These are phyloP conservation scores for Crithidia mellificae DNA, from an alignment of 208 protist genomes.

Conservation along the genomic window DNA sequence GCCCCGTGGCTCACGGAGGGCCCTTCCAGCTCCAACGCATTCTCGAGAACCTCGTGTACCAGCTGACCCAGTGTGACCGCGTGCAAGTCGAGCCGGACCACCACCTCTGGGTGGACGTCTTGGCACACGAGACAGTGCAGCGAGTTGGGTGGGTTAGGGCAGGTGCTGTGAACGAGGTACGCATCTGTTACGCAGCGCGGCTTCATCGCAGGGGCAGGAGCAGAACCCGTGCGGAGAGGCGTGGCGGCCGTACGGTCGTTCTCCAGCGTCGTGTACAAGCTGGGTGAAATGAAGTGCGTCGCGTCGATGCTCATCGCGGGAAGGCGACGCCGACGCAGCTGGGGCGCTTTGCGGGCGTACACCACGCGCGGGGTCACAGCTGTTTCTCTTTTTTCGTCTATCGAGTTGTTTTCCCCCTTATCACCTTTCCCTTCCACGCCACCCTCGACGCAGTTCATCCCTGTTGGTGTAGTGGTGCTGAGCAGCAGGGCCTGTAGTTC, in stretches of 20 bases:
- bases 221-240: no score
- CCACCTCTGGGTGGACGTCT: constrained; percentile 46
- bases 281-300: background rate
- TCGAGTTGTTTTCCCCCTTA: no score
- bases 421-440: no score
- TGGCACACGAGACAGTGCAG: constrained; percentile 63
- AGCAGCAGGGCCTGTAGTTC: constrained; percentile 72
- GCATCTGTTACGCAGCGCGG: constrained; percentile 33
- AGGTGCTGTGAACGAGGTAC: constrained; percentile 66
- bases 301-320: background rate
- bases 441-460: background rate
- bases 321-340: constrained; percentile 53
- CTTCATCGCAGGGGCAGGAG: no score
- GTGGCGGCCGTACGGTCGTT: no score
- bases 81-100: constrained; percentile 29
- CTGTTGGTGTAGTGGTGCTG: background rate
- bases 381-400: background rate
- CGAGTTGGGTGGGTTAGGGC: constrained; percentile 39
- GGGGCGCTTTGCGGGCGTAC: constrained; percentile 69
- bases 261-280: constrained; percentile 23
- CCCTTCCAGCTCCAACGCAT: constrained; percentile 34
- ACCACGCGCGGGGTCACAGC: constrained; percentile 38
- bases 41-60: constrained; percentile 40
- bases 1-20: constrained; percentile 49
- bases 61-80: constrained; percentile 49